These are phyloP conservation scores for Yarrowia sp. DNA, from an alignment of 805 yeast genomes.

Conservation along the genomic window DNA sequence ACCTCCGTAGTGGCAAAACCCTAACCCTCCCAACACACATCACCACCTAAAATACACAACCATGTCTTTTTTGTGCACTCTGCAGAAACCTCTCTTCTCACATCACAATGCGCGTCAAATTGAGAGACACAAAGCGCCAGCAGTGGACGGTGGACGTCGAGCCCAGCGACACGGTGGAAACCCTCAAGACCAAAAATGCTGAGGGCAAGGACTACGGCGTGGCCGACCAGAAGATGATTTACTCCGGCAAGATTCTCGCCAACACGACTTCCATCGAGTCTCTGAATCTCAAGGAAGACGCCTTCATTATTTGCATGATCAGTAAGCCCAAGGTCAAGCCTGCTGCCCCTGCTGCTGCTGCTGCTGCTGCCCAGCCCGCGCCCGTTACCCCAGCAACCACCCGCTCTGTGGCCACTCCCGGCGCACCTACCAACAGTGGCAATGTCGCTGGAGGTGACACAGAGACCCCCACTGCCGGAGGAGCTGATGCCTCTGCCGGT, in stretches of 20 bases:
- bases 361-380: constrained; percentile 31
- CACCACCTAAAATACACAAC: neutral
- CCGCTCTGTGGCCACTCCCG: constrained; percentile 28
- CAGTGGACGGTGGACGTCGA: constrained; percentile 78
- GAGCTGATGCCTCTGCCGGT: constrained; percentile 27
- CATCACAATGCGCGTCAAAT: constrained; percentile 62
- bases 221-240: constrained; percentile 79
- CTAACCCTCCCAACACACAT: neutral
- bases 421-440: constrained; percentile 5
- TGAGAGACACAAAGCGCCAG: constrained; percentile 92
- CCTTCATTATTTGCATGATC: constrained; percentile 89
- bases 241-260: constrained; percentile 84
- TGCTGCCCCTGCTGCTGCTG: constrained; percentile 31
- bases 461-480: constrained; percentile 39
- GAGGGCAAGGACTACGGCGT: constrained; percentile 63
- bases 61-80: no score
- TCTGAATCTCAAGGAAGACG: constrained; percentile 75
- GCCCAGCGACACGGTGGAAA: constrained; percentile 55
- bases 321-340: constrained; percentile 45
- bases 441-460: neutral
- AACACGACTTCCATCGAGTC: constrained; percentile 72
- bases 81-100: no score
- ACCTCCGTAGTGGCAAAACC: neutral
- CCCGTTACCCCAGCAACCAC: constrained; percentile 36
- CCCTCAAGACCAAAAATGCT: constrained; percentile 74